phyloP scores from a whole-genome alignment of 345 rosid genomes.

The Lepidium aucheri region DNA sequence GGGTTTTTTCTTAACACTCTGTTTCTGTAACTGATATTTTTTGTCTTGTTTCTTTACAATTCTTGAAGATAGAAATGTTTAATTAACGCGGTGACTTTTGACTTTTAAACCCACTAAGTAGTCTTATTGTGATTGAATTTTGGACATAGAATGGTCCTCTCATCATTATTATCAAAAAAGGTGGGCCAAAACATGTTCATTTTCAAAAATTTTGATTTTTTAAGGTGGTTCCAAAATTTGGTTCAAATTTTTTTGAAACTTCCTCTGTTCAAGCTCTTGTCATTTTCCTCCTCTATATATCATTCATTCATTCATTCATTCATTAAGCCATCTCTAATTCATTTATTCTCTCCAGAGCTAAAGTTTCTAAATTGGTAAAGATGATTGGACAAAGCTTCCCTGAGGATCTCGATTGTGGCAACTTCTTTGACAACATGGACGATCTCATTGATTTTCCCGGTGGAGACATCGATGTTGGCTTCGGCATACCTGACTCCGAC shows the following conservation, averaged over 20 bases:
- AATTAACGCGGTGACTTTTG: slow-evolving; percentile 17
- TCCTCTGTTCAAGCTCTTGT: slow-evolving; percentile 7
- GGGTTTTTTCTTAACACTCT: not conserved
- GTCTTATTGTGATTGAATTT: not conserved
- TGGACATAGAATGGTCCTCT: slow-evolving; percentile 12
- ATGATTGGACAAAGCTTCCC: slow-evolving; percentile 66
- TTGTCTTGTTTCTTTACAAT: not conserved
- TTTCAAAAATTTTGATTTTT: slow-evolving; percentile 20
- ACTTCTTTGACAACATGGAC: slow-evolving; percentile 94
- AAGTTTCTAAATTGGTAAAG: slow-evolving; percentile 16
- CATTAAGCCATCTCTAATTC: not conserved
- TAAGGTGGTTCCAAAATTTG: slow-evolving; percentile 22
- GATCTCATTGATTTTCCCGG: slow-evolving; percentile 76
- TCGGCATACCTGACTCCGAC: slow-evolving; percentile 28
- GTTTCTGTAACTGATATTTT: not conserved
- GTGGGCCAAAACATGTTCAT: slow-evolving; percentile 24
- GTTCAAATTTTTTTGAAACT: slow-evolving; percentile 20
- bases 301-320: not conserved
- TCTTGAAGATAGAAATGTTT: slow-evolving; percentile 9
- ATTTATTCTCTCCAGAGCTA: not conserved
- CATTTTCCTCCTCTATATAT: slow-evolving; percentile 2
- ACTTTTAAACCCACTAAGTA: slow-evolving; percentile 5
- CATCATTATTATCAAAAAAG: not conserved
- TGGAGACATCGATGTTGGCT: slow-evolving; percentile 52
- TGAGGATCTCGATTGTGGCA: slow-evolving; percentile 87